Percentiles rank a stretch among this genome's conserved stretches.
phyloP scores from a whole-genome alignment of 371 early-diverging fungal species.

The Mucor indicus region DNA sequence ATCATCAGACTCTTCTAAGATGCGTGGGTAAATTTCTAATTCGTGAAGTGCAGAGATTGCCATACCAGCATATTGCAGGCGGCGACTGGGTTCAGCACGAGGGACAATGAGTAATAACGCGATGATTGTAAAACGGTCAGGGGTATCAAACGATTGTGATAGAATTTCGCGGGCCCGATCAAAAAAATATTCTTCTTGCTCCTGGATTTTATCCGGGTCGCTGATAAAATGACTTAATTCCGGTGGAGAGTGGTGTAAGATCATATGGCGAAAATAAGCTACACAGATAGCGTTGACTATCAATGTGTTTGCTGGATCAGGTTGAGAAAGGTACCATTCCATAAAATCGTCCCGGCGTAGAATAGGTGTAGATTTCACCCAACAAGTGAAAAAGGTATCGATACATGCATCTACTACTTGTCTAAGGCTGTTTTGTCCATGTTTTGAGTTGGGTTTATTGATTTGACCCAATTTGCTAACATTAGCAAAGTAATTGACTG shows the following conservation, averaged over 20 bases:
- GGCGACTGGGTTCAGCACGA: constrained; percentile 28
- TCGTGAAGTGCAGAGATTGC: constrained; percentile 42
- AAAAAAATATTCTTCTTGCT: constrained; percentile 49
- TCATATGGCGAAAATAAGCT: constrained; percentile 31
- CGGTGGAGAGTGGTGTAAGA: constrained; percentile 32
- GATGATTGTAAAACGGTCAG: constrained; percentile 36
- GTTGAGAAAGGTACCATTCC: constrained; percentile 34
- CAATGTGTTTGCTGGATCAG: constrained; percentile 30
- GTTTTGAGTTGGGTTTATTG: constrained; percentile 21
- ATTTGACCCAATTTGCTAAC: constrained; percentile 28
- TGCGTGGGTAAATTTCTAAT: constrained; percentile 46
- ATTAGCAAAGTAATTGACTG: constrained; percentile 39
- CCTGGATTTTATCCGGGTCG: constrained; percentile 35
- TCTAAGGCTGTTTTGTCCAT: constrained; percentile 20
- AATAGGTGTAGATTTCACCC: constrained; percentile 38
- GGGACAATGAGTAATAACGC: constrained; percentile 27
- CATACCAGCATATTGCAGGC: constrained; percentile 44
- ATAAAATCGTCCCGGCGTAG: constrained; percentile 37
- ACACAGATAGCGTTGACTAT: constrained; percentile 48
- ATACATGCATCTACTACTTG: constrained; percentile 43
- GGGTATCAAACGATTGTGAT: constrained; percentile 41
- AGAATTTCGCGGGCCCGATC: constrained; percentile 38
- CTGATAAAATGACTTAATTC: constrained; percentile 22
- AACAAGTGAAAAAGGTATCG: constrained; percentile 41
- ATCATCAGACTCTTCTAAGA: constrained; percentile 29